Base-by-base conservation (phyloP, 768 basidiomycete species). In the Trametes sanguinea region DNA sequence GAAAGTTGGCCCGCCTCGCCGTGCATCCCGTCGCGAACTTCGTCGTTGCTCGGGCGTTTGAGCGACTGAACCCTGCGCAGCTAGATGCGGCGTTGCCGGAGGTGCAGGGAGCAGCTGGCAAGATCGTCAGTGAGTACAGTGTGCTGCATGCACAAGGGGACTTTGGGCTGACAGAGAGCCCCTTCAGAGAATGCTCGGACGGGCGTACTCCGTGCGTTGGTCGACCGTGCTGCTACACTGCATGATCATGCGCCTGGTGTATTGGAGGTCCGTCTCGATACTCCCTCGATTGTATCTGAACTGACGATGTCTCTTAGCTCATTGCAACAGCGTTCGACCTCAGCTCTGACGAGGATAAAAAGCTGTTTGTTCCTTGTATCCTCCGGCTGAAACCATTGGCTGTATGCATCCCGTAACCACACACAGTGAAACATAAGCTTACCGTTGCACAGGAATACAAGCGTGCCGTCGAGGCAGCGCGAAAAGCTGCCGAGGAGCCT, bases 11-110 rank as follows among this genome's bases (percentile, higher is more conserved):
- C 3, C 83, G 88, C 59, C 77, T 97, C 32, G 87, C 90, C 16
- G 78, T 82, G 17, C 96, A 99, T 73, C 94, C 95, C 2, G 90
- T 95, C 2, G 94, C 92, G 11, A 99, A 98, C 71, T 99, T 94
- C 68, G 95, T 98, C 22, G 80, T 95, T 4, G 89, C 95, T 0
- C 89, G 86, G 72, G 90, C 88, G 0, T 65, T 95, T 30, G 84
- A 85, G 52, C 79, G 92, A 48, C 72, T 87, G 11, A 77, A 82
- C n/a, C 77, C 74, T 16, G 74, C 76, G 4, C 85, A 90, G 62
- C 71, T 98, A 37, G 72, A 73, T 1, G 78, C 75, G 5, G 78
- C 84, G 14, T 80, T 87, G 47, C 67, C 74, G n/a, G 92, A 94
- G 68, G 76, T 95, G 37, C 73, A 77, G 48, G 77, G 73, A 39